Evolutionary conservation across 2,329 filamentous ascomycete species (phyloP).

Genomic region (Neonectria sp.): DNA sequence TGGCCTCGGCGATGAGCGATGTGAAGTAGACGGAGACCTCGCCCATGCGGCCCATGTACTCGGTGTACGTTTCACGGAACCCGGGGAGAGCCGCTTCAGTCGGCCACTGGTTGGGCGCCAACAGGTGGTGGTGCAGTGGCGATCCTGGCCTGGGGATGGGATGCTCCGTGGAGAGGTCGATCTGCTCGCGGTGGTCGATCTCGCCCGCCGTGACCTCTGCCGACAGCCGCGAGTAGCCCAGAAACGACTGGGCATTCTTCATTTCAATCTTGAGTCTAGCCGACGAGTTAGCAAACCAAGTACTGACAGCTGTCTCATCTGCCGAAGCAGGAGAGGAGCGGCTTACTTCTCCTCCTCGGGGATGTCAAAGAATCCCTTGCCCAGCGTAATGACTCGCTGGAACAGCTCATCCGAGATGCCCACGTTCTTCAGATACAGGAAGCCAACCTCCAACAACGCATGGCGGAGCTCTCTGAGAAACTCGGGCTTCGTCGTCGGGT

Average conservation of each 20-base stretch:
- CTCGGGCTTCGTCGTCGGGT: constrained; percentile 76
- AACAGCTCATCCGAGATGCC: constrained; percentile 78
- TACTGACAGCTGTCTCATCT: background rate
- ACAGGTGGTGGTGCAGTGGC: constrained; percentile 81
- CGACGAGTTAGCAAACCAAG: constrained; percentile 12
- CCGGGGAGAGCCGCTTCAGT: constrained; percentile 71
- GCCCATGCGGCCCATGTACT: constrained; percentile 85
- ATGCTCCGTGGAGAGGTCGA: constrained; percentile 88
- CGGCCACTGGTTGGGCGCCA: constrained; percentile 88
- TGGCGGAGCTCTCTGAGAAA: constrained; percentile 81
- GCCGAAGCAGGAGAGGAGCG: background rate
- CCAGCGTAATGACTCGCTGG: constrained; percentile 75
- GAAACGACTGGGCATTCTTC: constrained; percentile 80
- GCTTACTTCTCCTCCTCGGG: constrained; percentile 80
- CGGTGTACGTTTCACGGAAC: constrained; percentile 78
- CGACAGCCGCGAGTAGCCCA: constrained; percentile 77
- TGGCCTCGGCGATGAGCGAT: constrained; percentile 86
- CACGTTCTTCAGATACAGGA: constrained; percentile 87
- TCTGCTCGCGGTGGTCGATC: constrained; percentile 87
- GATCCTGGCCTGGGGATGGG: constrained; percentile 72
- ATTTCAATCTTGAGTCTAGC: constrained; percentile 76
- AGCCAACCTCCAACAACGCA: constrained; percentile 89
- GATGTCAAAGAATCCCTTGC: constrained; percentile 83
- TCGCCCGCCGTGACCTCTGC: constrained; percentile 81
- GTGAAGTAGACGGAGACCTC: constrained; percentile 81